Evolutionary conservation across 805 yeast species (phyloP), one percentile per base, ranked within the genome.

Genomic region (Wickerhamiella parazyma): DNA sequence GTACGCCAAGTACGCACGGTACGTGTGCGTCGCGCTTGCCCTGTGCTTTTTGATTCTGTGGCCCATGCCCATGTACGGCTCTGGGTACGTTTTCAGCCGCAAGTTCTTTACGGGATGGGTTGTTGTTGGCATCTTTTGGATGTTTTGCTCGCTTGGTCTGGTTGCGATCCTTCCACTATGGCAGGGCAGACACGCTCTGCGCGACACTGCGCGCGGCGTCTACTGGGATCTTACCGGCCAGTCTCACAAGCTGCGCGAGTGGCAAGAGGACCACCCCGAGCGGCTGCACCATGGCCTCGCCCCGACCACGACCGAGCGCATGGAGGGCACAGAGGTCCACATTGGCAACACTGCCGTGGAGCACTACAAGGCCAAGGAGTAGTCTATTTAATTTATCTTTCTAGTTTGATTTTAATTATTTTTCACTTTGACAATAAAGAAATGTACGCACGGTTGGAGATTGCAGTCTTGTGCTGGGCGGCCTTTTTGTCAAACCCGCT

Each of bases 61-160:
- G 91, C 95, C 95, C 55, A 81, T 85, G 85, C 95, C 95, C 51
- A 79, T 86, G 91, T 85, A 79, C 59, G 95, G 94, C 25, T 57
- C 79, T 4, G 70, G 72, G 3, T 85, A 85, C 56, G 67, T 85
- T 33, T 86, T 85, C 62, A 74, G 83, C 42, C 77, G 73, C 59
- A 62, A 60, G 45, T 83, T 83, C 64, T 86, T 85, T 62, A 81
- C 91, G 6, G 95, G 94, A 36, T 86, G 95, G 95, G 72, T 86
- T 39, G 75, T 70, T 29, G 93, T 85, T 24, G 76, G 79, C 47
- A 74, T 86, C 42, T 75, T 84, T 46, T 85, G 94, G 94, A 64
- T 83, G 28, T 83, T 82, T 63, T 38, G 52, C 28, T 55, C 64
- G 3, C 43, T 57, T 0, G 69, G 70, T 48, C 66, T 73, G 45